Conservation (phyloP, 2,329 filamentous ascomycete species). For the Neofusicoccum cordaticola region DNA sequence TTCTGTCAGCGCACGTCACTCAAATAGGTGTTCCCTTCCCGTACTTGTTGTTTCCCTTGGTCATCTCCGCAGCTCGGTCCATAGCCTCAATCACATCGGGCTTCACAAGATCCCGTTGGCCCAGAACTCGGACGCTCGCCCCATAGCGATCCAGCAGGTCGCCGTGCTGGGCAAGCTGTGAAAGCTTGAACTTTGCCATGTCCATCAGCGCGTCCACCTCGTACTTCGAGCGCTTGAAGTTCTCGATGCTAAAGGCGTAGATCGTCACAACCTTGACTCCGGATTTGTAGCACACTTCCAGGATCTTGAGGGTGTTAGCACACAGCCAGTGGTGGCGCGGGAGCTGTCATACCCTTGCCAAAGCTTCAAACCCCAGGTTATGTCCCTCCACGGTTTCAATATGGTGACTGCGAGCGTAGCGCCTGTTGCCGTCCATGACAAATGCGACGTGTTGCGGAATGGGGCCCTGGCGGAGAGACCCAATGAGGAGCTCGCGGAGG, state of each 20-base stretch:
- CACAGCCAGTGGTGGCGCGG: not conserved
- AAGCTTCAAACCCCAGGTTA: conserved; percentile 89
- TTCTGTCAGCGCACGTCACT: not conserved
- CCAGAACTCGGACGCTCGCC: conserved; percentile 79
- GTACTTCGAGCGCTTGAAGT: conserved; percentile 95
- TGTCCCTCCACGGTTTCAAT: conserved; percentile 98
- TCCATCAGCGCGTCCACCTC: conserved; percentile 98
- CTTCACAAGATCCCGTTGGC: conserved; percentile 78
- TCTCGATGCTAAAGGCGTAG: conserved; percentile 98
- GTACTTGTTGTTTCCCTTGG: conserved; percentile 78
- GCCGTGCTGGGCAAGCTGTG: conserved; percentile 88
- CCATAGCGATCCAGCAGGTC: conserved; percentile 91
- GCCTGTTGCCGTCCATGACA: conserved; percentile 97
- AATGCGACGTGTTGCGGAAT: conserved; percentile 97
- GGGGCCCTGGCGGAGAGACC: conserved; percentile 82
- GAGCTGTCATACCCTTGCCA: conserved; percentile 65
- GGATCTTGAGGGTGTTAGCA: conserved; percentile 53
- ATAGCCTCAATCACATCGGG: conserved; percentile 86
- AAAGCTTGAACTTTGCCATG: conserved; percentile 91
- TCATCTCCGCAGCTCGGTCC: conserved; percentile 81
- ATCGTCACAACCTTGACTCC: conserved; percentile 96
- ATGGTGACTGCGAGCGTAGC: conserved; percentile 83
- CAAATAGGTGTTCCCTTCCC: conserved; percentile 19
- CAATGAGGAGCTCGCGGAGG: conserved; percentile 80
- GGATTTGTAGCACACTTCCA: conserved; percentile 97